These are phyloP conservation scores for Hirsutella thompsonii DNA, from an alignment of 2,329 filamentous ascomycete genomes.

Conservation along the genomic window DNA sequence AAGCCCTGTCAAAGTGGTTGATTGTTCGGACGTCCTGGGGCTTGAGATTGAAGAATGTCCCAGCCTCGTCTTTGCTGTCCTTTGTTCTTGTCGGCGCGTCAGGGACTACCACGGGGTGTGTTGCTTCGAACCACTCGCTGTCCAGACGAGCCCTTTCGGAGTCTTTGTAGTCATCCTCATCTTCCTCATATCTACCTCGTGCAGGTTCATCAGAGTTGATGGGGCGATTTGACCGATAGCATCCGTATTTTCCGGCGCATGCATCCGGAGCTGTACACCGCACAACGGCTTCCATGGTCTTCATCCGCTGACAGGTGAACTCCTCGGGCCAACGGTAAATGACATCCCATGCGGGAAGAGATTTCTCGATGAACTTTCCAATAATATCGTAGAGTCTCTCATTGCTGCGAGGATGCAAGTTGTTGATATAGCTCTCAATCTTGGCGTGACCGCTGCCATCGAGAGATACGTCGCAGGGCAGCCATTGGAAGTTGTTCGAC, in stretches of 20 bases:
- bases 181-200: slow-evolving; percentile 1
- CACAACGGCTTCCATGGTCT: slow-evolving; percentile 1
- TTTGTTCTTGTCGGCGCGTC: neutral
- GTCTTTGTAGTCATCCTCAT: neutral
- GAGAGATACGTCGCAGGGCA: slow-evolving; percentile 36
- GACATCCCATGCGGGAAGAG: slow-evolving; percentile 33
- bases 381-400: slow-evolving; percentile 24
- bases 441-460: slow-evolving; percentile 18
- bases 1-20: slow-evolving; percentile 13
- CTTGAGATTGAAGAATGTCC: neutral
- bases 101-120: slow-evolving; percentile 10
- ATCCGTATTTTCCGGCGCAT: slow-evolving; percentile 6
- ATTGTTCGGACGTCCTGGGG: slow-evolving; percentile 12
- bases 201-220: slow-evolving; percentile 11
- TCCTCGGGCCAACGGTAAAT: slow-evolving; percentile 18
- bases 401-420: slow-evolving; percentile 33
- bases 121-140: slow-evolving; percentile 14
- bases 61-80: neutral
- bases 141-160: slow-evolving; percentile 4
- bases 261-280: slow-evolving; percentile 9
- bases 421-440: slow-evolving; percentile 42
- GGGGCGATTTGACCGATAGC: slow-evolving; percentile 9
- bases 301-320: slow-evolving; percentile 14
- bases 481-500: slow-evolving; percentile 24
- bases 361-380: slow-evolving; percentile 24